phyloP scores from a whole-genome alignment of 208 protist species.

The Acanthamoeba lenticulata region DNA sequence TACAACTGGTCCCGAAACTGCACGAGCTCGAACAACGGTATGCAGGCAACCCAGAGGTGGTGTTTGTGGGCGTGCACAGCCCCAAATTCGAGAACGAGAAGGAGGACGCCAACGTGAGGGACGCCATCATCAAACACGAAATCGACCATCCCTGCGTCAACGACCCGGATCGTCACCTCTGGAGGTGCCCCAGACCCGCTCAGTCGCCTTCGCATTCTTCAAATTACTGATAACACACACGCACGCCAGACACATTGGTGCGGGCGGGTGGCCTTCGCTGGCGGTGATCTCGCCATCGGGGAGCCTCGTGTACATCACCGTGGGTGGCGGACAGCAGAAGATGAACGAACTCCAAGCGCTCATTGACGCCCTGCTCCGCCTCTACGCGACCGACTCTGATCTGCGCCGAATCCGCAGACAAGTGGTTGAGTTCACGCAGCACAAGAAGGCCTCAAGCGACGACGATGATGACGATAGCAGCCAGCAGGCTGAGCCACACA shows the following conservation, averaged over 20 bases:
- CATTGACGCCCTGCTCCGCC: background rate
- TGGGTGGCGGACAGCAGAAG: background rate
- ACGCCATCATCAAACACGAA: background rate
- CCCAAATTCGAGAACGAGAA: background rate
- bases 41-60: background rate
- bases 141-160: background rate
- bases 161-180: background rate
- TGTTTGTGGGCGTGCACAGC: background rate
- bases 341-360: background rate
- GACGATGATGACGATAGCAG: background rate
- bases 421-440: background rate
- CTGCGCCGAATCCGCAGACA: background rate
- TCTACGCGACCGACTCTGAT: background rate
- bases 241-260: background rate
- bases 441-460: background rate
- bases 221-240: background rate
- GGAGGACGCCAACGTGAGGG: background rate
- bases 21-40: background rate
- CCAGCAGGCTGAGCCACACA: background rate
- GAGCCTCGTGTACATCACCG: background rate
- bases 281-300: background rate
- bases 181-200: background rate
- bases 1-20: background rate
- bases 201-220: background rate
- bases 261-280: background rate